These are phyloP conservation scores for Xylariales sp. DNA, from an alignment of 2,329 filamentous ascomycete genomes.

Conservation along the genomic window DNA sequence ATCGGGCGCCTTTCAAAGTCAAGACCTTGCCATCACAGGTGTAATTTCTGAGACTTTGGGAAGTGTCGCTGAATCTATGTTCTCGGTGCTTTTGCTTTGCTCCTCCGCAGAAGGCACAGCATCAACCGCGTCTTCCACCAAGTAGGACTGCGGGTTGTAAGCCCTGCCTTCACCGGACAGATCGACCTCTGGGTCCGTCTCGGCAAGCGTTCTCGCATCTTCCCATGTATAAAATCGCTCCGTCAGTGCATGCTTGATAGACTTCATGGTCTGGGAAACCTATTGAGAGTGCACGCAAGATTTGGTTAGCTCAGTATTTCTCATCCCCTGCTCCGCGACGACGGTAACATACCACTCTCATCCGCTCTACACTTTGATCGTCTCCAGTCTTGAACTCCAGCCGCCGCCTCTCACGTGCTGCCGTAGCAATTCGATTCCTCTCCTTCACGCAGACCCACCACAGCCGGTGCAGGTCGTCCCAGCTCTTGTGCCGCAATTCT, in stretches of 20 bases:
- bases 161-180: slow-evolving; percentile 44
- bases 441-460: slow-evolving; percentile 96
- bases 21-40: slow-evolving; percentile 12
- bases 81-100: slow-evolving; percentile 9
- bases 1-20: slow-evolving; percentile 9
- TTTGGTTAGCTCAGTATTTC: not conserved
- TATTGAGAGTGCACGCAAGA: slow-evolving; percentile 29
- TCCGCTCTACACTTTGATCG: slow-evolving; percentile 59
- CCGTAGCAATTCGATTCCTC: slow-evolving; percentile 82
- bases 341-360: slow-evolving; percentile 57
- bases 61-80: slow-evolving; percentile 15
- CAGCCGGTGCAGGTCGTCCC: slow-evolving; percentile 85
- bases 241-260: slow-evolving; percentile 79
- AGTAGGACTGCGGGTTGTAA: slow-evolving; percentile 41
- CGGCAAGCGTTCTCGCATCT: slow-evolving; percentile 64
- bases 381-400: slow-evolving; percentile 70
- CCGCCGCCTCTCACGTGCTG: slow-evolving; percentile 62
- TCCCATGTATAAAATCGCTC: slow-evolving; percentile 88
- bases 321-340: not conserved
- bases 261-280: slow-evolving; percentile 73
- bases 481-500: slow-evolving; percentile 85
- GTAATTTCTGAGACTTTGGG: slow-evolving; percentile 7
- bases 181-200: slow-evolving; percentile 63
- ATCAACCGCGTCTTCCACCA: slow-evolving; percentile 29
- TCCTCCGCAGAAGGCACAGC: not conserved